phyloP scores from a whole-genome alignment of 768 basidiomycete genomes.

The Boletus rubropictus region DNA sequence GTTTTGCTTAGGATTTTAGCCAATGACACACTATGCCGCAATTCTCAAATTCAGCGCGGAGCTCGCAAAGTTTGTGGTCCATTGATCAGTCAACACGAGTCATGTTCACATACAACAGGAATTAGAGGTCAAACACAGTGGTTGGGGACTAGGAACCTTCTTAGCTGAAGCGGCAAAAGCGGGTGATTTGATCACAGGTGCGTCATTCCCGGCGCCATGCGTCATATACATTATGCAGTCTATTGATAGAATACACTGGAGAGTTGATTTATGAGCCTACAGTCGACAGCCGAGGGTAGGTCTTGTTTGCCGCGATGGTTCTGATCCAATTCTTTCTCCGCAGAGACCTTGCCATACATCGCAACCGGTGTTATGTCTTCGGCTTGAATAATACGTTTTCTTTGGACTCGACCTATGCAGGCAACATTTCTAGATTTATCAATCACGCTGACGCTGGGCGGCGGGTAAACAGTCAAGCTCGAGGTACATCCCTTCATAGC shows the following conservation, averaged over 20 bases:
- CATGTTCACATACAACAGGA: conserved; percentile 26
- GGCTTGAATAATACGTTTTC: conserved; percentile 40
- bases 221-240: background rate
- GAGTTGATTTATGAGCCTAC: conserved; percentile 52
- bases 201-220: background rate
- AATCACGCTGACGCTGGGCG: conserved; percentile 43
- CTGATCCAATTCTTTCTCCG: background rate
- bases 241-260: conserved; percentile 55
- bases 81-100: background rate
- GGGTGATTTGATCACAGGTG: conserved; percentile 47
- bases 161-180: conserved; percentile 37
- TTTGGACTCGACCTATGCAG: conserved; percentile 52
- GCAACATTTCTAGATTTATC: conserved; percentile 64
- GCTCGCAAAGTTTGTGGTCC: conserved; percentile 36
- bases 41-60: conserved; percentile 45
- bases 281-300: conserved; percentile 47
- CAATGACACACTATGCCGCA: conserved; percentile 37
- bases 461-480: conserved; percentile 40
- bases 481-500: conserved; percentile 31
- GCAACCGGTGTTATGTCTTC: conserved; percentile 59
- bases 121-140: conserved; percentile 39
- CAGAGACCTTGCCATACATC: conserved; percentile 40
- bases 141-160: conserved; percentile 54
- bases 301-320: conserved; percentile 1
- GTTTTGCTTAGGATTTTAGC: conserved; percentile 17